phyloP scores from a whole-genome alignment of 2,329 filamentous ascomycete species.

The Cercospora citrullina region DNA sequence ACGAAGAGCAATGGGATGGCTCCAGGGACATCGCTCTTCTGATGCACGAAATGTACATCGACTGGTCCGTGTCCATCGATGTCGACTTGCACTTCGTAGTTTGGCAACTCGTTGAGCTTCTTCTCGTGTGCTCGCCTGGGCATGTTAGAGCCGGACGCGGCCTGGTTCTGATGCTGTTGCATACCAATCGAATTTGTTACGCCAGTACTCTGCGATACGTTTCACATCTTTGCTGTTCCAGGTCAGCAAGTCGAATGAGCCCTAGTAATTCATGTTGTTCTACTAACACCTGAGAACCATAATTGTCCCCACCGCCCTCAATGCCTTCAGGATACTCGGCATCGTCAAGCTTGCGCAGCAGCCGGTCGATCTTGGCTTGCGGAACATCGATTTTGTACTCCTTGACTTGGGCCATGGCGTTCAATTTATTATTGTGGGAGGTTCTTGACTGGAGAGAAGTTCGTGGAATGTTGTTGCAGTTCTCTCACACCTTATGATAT shows the following conservation, averaged over 20 bases:
- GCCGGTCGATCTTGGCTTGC: slow-evolving; percentile 21
- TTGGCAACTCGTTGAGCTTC: slow-evolving; percentile 60
- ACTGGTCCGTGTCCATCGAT: slow-evolving; percentile 61
- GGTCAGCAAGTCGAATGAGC: not conserved
- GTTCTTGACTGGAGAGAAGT: not conserved
- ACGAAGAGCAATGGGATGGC: slow-evolving; percentile 66
- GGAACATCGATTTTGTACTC: slow-evolving; percentile 22
- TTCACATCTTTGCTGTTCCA: slow-evolving; percentile 52
- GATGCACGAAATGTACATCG: slow-evolving; percentile 65
- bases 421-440: not conserved
- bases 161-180: too few species aligned
- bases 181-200: slow-evolving; percentile 59
- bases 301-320: slow-evolving; percentile 52
- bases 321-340: slow-evolving; percentile 19
- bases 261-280: not conserved
- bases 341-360: slow-evolving; percentile 19
- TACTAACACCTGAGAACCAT: slow-evolving; percentile 57
- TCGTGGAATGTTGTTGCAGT: not conserved
- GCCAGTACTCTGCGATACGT: slow-evolving; percentile 59
- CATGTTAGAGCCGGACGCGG: too few species aligned
- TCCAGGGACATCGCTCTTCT: slow-evolving; percentile 51
- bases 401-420: slow-evolving; percentile 20
- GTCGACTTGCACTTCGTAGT: slow-evolving; percentile 56
- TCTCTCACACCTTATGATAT: not conserved
- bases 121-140: slow-evolving; percentile 53